Percentiles rank a stretch among this genome's conserved stretches.
phyloP scores from a whole-genome alignment of 768 basidiomycete genomes.

The Austroboletus eburneus region DNA sequence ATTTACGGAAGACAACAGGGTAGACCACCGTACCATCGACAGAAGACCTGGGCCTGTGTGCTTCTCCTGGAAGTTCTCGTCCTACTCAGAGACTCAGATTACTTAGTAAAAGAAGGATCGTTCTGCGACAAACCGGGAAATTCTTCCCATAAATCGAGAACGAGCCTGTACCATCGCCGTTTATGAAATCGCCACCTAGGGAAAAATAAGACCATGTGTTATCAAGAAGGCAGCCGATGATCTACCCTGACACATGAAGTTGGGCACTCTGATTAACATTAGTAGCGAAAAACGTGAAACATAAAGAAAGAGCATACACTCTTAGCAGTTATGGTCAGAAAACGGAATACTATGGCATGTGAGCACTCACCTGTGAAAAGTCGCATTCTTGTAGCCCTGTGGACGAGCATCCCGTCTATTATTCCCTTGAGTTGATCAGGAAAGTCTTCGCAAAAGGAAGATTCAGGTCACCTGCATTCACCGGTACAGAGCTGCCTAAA shows the following conservation, averaged over 20 bases:
- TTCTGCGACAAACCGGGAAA: slow-evolving; percentile 61
- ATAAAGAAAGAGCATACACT: slow-evolving; percentile 52
- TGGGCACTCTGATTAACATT: slow-evolving; percentile 56
- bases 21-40: slow-evolving; percentile 65
- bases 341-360: not conserved
- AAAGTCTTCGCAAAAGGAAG: not conserved
- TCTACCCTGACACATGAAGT: slow-evolving; percentile 94
- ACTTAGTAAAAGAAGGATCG: not conserved
- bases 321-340: slow-evolving; percentile 35
- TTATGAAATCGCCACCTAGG: slow-evolving; percentile 89
- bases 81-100: slow-evolving; percentile 42
- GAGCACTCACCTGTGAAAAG: slow-evolving; percentile 75
- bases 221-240: not conserved
- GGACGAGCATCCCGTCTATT: slow-evolving; percentile 61
- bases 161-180: slow-evolving; percentile 91
- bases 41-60: slow-evolving; percentile 83
- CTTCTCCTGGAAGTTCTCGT: slow-evolving; percentile 93
- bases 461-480: slow-evolving; percentile 70
- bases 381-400: slow-evolving; percentile 88
- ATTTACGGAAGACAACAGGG: not conserved
- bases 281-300: slow-evolving; percentile 2
- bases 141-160: slow-evolving; percentile 98
- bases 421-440: slow-evolving; percentile 14
- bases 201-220: not conserved
- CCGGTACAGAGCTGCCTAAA: slow-evolving; percentile 97